Percentiles rank a stretch among this genome's conserved stretches.
phyloP scores from a whole-genome alignment of 805 yeast genomes.

The Kuraishia cidri region DNA sequence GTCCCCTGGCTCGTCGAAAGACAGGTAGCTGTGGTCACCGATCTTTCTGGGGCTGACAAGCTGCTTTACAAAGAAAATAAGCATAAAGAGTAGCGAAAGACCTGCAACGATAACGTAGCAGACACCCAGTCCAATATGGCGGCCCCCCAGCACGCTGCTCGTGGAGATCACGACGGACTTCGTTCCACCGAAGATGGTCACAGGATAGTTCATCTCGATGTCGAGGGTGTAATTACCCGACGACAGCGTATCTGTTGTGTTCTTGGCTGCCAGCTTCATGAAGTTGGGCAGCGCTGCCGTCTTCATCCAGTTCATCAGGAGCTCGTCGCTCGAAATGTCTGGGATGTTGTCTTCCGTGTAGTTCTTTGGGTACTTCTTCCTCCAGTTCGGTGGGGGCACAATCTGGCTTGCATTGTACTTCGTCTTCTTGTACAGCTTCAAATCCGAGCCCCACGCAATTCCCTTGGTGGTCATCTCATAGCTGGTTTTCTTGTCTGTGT shows the following conservation, averaged over 20 bases:
- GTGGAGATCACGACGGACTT: slow-evolving; percentile 79
- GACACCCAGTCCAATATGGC: slow-evolving; percentile 77
- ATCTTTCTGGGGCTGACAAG: slow-evolving; percentile 75
- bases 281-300: slow-evolving; percentile 91
- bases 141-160: slow-evolving; percentile 77
- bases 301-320: slow-evolving; percentile 96
- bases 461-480: slow-evolving; percentile 38
- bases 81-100: slow-evolving; percentile 59
- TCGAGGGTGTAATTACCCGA: slow-evolving; percentile 65
- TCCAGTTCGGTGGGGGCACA: slow-evolving; percentile 96
- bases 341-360: slow-evolving; percentile 80
- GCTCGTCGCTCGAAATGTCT: slow-evolving; percentile 67
- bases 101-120: slow-evolving; percentile 83
- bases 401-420: slow-evolving; percentile 57
- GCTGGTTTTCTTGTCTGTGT: too few relatives aligned
- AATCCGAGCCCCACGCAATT: slow-evolving; percentile 84
- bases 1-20: slow-evolving; percentile 14
- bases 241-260: slow-evolving; percentile 43
- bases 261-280: slow-evolving; percentile 73
- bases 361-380: slow-evolving; percentile 69
- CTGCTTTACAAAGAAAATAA: slow-evolving; percentile 73
- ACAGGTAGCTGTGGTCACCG: slow-evolving; percentile 70
- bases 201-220: slow-evolving; percentile 76
- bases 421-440: slow-evolving; percentile 64
- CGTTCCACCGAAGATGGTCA: slow-evolving; percentile 77